Conservation (phyloP, 108 stramenopile genomes). For the Stephanodiscus triporus region DNA sequence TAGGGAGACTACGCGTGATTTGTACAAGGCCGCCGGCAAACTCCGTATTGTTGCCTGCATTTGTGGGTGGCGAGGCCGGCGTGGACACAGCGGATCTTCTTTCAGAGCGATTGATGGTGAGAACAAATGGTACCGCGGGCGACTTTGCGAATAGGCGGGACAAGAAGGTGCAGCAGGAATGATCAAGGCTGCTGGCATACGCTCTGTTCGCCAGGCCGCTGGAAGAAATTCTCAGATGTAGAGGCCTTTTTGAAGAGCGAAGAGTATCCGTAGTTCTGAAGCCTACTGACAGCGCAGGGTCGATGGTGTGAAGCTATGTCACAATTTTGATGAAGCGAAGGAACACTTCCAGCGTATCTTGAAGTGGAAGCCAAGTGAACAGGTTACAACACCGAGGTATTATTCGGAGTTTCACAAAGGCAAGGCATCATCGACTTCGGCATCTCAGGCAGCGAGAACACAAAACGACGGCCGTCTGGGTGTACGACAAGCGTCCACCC, state of each 20-base stretch:
- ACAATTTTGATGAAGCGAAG: conserved; percentile 86
- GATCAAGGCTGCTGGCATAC: conserved; percentile 45
- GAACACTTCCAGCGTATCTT: conserved; percentile 89
- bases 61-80: conserved; percentile 52
- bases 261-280: conserved; percentile 88
- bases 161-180: conserved; percentile 60
- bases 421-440: conserved; percentile 88
- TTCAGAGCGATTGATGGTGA: conserved; percentile 43
- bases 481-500: conserved; percentile 87
- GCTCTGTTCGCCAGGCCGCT: conserved; percentile 57
- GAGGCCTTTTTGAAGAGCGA: conserved; percentile 76
- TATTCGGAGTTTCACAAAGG: conserved; percentile 91
- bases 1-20: conserved; percentile 37
- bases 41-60: conserved; percentile 42
- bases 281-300: conserved; percentile 91
- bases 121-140: conserved; percentile 55
- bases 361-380: conserved; percentile 82
- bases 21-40: conserved; percentile 27
- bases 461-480: conserved; percentile 87
- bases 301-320: conserved; percentile 94
- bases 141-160: conserved; percentile 35
- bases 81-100: conserved; percentile 42
- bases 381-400: conserved; percentile 78
- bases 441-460: conserved; percentile 86
- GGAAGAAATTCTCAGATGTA: conserved; percentile 71